phyloP scores from a whole-genome alignment of 2,329 filamentous ascomycete genomes.

The Knufia petricola region DNA sequence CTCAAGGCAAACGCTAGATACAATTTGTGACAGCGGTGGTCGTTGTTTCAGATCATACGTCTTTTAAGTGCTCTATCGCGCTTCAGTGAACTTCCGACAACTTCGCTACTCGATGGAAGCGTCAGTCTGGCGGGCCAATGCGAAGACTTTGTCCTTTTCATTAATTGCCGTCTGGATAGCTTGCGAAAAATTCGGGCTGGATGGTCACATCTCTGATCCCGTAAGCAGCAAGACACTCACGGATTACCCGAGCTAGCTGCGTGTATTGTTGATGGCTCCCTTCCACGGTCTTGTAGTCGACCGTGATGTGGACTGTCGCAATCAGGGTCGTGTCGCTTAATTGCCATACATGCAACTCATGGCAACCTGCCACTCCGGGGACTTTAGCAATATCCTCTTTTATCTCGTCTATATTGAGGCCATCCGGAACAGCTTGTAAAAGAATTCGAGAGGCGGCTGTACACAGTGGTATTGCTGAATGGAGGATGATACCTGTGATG shows the following conservation, averaged over 20 bases:
- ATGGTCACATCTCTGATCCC: slow-evolving; percentile 96
- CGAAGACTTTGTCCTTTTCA: not conserved
- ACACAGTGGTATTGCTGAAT: slow-evolving; percentile 40
- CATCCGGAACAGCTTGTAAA: slow-evolving; percentile 81
- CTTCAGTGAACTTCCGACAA: too few species aligned
- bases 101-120: too few species aligned
- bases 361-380: slow-evolving; percentile 75
- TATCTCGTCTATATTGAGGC: slow-evolving; percentile 78
- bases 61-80: too few species aligned
- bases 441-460: slow-evolving; percentile 60
- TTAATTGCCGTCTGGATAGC: not conserved
- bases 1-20: too few species aligned
- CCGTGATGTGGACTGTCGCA: slow-evolving; percentile 83
- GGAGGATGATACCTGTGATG: slow-evolving; percentile 68
- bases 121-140: too few species aligned
- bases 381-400: slow-evolving; percentile 79
- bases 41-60: too few species aligned
- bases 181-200: slow-evolving; percentile 64
- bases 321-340: slow-evolving; percentile 89
- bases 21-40: too few species aligned
- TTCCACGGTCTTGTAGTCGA: slow-evolving; percentile 77
- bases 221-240: slow-evolving; percentile 83
- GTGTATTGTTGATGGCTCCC: slow-evolving; percentile 73
- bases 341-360: slow-evolving; percentile 96
- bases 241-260: slow-evolving; percentile 69